These are phyloP conservation scores for Psilocybe subaeruginosa DNA, from an alignment of 768 basidiomycete species.

Conservation along the genomic window DNA sequence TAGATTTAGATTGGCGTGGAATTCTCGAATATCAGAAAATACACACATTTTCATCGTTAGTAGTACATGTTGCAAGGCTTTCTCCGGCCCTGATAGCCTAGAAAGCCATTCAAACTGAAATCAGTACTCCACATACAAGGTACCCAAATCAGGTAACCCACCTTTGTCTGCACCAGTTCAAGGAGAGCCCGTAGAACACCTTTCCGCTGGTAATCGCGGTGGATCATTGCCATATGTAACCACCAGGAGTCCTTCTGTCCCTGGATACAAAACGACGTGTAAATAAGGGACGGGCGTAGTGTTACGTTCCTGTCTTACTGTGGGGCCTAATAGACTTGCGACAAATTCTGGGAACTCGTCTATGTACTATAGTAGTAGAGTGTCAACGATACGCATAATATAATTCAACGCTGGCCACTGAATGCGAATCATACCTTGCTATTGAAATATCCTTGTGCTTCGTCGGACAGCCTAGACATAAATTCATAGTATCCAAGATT, in stretches of 20 bases:
- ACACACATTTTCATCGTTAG: conserved; percentile 24
- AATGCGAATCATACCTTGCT: conserved; percentile 17
- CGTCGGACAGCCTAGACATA: conserved; percentile 23
- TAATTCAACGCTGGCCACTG: not conserved
- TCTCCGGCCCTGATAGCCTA: conserved; percentile 14
- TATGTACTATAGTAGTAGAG: conserved; percentile 20
- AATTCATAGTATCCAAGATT: conserved; percentile 31
- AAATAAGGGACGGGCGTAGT: not conserved
- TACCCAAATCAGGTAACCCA: not conserved
- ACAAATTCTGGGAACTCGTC: conserved; percentile 24
- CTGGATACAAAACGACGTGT: conserved; percentile 10
- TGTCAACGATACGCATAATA: not conserved
- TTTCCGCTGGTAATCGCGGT: conserved; percentile 26
- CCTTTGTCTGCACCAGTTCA: conserved; percentile 26
- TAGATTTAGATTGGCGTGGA: not conserved
- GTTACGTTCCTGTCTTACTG: conserved; percentile 13
- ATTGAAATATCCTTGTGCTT: conserved; percentile 25
- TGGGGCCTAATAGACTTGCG: conserved; percentile 22
- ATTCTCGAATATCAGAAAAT: not conserved
- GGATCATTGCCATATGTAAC: conserved; percentile 30
- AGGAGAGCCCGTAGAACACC: conserved; percentile 27
- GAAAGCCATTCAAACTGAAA: not conserved
- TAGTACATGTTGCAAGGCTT: conserved; percentile 16
- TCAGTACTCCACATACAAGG: conserved; percentile 10
- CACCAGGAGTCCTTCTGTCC: conserved; percentile 30